phyloP scores from a whole-genome alignment of 805 yeast genomes.

The Wickerhamiella sorbophila region DNA sequence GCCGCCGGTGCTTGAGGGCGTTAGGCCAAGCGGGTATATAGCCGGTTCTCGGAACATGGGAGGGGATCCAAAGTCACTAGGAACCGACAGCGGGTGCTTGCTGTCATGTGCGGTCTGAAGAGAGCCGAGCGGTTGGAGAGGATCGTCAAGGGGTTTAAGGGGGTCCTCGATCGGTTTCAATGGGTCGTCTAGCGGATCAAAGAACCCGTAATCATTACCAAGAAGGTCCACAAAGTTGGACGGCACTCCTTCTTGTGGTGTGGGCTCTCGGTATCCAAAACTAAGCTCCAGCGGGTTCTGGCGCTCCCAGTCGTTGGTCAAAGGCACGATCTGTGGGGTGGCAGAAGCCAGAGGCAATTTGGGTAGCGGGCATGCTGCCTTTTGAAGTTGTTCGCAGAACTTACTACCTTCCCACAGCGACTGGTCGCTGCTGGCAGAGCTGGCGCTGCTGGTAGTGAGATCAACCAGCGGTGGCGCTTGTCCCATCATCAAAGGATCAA shows the following conservation, averaged over 20 bases:
- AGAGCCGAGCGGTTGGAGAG: not conserved
- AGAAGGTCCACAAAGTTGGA: slow-evolving; percentile 23
- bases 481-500: no score
- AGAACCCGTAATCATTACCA: slow-evolving; percentile 23
- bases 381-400: slow-evolving; percentile 53
- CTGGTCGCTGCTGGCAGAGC: not conserved
- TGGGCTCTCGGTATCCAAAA: slow-evolving; percentile 18
- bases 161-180: not conserved
- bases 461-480: not conserved
- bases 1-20: not conserved
- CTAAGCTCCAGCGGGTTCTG: not conserved
- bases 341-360: not conserved
- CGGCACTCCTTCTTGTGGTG: slow-evolving; percentile 24
- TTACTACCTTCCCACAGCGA: slow-evolving; percentile 28
- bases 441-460: not conserved
- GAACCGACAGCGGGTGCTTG: no score
- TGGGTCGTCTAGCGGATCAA: slow-evolving; percentile 24
- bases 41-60: not conserved
- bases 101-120: not conserved
- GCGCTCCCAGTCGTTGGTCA: not conserved
- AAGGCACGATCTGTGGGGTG: not conserved
- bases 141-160: not conserved
- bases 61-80: no score
- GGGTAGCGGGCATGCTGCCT: slow-evolving; percentile 2
- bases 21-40: not conserved